Base-by-base conservation (phyloP, 2,329 filamentous ascomycete genomes). In the Blastomyces percursus region DNA sequence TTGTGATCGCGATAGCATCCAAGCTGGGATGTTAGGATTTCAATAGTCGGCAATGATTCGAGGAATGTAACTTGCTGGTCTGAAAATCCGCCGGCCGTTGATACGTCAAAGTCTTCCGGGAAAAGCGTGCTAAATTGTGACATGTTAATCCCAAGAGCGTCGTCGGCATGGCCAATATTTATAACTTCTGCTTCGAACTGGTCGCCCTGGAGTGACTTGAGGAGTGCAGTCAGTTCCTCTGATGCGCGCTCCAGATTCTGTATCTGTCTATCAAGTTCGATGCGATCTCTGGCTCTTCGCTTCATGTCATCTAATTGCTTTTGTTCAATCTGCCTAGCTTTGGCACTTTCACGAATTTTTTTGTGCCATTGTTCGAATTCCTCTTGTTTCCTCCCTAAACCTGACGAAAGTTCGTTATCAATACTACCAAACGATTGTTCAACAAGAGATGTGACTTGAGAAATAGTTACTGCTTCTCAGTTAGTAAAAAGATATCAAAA, bases 381-480 rank as follows among this genome's bases (percentile, higher is more conserved):
- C 59, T 87, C 82, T 76, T 96, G 92, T 72, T 96, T 96, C 54
- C 87, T 81, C 68, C 87, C 88, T 66, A 96, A 85, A 73, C 93
- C 90, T 58, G 85, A 81, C 62, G 90, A 87, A 72, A 96, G 93
- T 54, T 90, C 86, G 52, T 86, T 82, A 59, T 91, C 86, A 5
- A 91, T 89, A 68, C 91, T 86, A 52, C 85, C 86, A 27, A 99
- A 81, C 58, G 96, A 86, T 67, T 90, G 87, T 52, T 89, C 90
- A 69, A 96, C 92, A 59, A 92, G 89, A 86, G 70, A 61, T 60
- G 68, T 67, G 42, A 71, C 74, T 66, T 77, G 73, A 12, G 71
- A 67, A 63, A 77, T 66, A 6, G 75, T 75, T 61, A 73, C 75
- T 77, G 62, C 21, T 60, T 1, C 3, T 19, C 46, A 61, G 68